Conservation (phyloP, 225 moss, liverwort and hornwort species). For the Polytrichum commune region DNA sequence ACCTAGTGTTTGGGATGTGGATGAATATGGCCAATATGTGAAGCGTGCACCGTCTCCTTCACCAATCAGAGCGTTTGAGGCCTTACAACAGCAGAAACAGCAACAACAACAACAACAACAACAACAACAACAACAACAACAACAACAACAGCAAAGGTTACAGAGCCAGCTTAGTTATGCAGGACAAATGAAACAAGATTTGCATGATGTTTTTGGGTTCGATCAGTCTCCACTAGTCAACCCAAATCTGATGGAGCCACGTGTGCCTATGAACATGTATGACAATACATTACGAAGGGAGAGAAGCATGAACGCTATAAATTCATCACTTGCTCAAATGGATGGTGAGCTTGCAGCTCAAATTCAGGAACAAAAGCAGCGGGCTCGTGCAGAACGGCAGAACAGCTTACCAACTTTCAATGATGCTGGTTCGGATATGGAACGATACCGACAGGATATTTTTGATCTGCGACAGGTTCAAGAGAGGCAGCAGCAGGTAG, state of each 20-base stretch:
- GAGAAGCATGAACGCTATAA: slow-evolving; percentile 65
- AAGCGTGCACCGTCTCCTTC: slow-evolving; percentile 85
- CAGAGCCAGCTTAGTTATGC: slow-evolving; percentile 53
- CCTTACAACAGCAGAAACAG: slow-evolving; percentile 54
- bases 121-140: slow-evolving; percentile 51
- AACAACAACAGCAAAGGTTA: too few relatives aligned
- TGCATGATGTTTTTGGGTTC: slow-evolving; percentile 81
- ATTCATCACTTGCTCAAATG: slow-evolving; percentile 60
- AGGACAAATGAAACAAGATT: slow-evolving; percentile 65
- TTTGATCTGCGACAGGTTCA: slow-evolving; percentile 60
- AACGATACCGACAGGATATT: slow-evolving; percentile 49
- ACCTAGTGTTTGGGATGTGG: slow-evolving; percentile 96
- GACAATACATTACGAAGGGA: slow-evolving; percentile 80
- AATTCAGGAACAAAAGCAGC: slow-evolving; percentile 76
- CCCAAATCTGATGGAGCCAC: slow-evolving; percentile 31
- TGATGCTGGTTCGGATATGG: slow-evolving; percentile 37
- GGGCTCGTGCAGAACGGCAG: slow-evolving; percentile 62
- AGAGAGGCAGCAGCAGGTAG: slow-evolving; percentile 66
- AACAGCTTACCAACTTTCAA: slow-evolving; percentile 53
- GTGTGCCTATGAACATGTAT: slow-evolving; percentile 64
- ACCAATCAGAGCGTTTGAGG: slow-evolving; percentile 64
- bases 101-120: slow-evolving; percentile 62
- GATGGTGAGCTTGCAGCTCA: slow-evolving; percentile 80
- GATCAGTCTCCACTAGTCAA: slow-evolving; percentile 42
- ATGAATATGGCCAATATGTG: slow-evolving; percentile 93